These are phyloP conservation scores for Apiospora sp. DNA, from an alignment of 2,329 filamentous ascomycete species.

Conservation along the genomic window DNA sequence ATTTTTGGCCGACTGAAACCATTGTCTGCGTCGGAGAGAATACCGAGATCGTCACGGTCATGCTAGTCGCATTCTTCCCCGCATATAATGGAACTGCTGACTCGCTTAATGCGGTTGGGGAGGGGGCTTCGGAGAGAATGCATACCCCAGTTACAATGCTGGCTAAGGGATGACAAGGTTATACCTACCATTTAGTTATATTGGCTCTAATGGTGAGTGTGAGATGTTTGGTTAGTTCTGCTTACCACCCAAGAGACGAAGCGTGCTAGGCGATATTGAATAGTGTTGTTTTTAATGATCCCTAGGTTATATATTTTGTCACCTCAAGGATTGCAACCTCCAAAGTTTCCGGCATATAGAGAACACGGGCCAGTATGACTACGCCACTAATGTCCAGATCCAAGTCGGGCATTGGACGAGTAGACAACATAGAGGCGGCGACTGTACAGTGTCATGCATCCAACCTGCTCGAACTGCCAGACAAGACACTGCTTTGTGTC, in stretches of 20 bases:
- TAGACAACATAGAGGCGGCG: conserved; percentile 43
- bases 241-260: background rate
- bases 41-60: conserved; percentile 12
- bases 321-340: background rate
- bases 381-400: background rate
- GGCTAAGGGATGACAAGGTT: background rate
- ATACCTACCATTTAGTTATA: background rate
- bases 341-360: background rate
- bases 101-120: background rate
- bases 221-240: background rate
- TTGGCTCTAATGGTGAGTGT: background rate
- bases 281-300: background rate
- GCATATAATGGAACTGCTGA: background rate
- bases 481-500: conserved; percentile 50
- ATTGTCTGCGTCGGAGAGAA: conserved; percentile 22
- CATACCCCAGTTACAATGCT: background rate
- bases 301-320: no score
- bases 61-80: background rate
- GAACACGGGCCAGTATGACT: background rate
- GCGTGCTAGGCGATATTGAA: background rate
- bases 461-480: conserved; percentile 50
- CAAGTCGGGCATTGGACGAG: conserved; percentile 22
- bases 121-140: conserved; percentile 2
- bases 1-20: background rate
- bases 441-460: conserved; percentile 55